These are phyloP conservation scores for Scheffersomyces parashehatae DNA, from an alignment of 1,139 yeast species.

Conservation along the genomic window DNA sequence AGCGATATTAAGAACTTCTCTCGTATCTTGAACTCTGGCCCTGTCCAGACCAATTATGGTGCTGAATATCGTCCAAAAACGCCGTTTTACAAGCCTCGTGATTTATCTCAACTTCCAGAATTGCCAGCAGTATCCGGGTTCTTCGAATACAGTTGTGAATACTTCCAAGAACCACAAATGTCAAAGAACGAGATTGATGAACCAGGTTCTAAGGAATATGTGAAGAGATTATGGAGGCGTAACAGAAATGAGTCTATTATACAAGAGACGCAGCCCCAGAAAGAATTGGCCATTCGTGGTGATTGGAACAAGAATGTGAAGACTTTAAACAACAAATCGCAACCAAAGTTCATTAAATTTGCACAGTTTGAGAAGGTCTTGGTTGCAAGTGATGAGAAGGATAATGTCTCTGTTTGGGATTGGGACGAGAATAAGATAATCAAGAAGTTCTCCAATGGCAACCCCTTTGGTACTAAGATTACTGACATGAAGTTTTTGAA, in stretches of 20 bases:
- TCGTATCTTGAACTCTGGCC: constrained; percentile 39
- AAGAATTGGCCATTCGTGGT: constrained; percentile 79
- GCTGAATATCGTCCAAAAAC: constrained; percentile 52
- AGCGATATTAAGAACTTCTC: constrained; percentile 40
- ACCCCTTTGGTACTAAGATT: constrained; percentile 84
- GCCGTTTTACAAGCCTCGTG: constrained; percentile 49
- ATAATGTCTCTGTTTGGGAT: constrained; percentile 84
- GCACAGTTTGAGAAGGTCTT: constrained; percentile 89
- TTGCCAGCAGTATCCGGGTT: constrained; percentile 73
- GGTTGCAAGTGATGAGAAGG: constrained; percentile 82
- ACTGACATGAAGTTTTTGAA: constrained; percentile 85
- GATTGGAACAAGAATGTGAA: constrained; percentile 76
- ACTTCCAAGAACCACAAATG: constrained; percentile 97
- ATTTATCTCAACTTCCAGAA: constrained; percentile 37
- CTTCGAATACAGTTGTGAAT: constrained; percentile 86
- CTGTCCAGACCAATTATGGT: constrained; percentile 50
- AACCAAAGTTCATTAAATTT: constrained; percentile 76
- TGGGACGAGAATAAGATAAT: constrained; percentile 66
- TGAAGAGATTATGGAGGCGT: constrained; percentile 83
- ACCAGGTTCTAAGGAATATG: constrained; percentile 88
- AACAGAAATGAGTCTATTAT: constrained; percentile 86
- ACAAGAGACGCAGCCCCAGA: constrained; percentile 87
- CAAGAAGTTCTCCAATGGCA: constrained; percentile 76
- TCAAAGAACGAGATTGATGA: constrained; percentile 83
- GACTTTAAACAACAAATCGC: constrained; percentile 70